phyloP scores from a whole-genome alignment of 345 rosid genomes.

The Hirschfeldia incana region DNA sequence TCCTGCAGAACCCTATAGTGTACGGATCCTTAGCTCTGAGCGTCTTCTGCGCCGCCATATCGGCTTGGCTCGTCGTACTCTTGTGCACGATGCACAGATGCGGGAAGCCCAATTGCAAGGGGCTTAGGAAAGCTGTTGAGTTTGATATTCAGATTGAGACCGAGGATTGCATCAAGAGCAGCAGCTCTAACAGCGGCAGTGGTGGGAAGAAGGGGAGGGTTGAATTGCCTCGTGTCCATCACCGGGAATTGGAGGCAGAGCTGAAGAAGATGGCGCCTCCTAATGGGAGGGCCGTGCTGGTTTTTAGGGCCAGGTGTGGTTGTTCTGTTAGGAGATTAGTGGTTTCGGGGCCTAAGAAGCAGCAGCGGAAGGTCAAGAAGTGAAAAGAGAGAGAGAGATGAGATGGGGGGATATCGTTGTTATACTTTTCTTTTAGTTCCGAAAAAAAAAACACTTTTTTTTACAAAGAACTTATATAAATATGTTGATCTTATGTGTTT shows the following conservation, averaged over 20 bases:
- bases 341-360: slow-evolving; percentile 77
- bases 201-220: slow-evolving; percentile 49
- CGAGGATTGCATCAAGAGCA: slow-evolving; percentile 79
- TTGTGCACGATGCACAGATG: slow-evolving; percentile 67
- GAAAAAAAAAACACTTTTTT: background rate
- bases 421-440: slow-evolving; percentile 20
- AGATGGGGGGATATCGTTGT: slow-evolving; percentile 5
- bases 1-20: slow-evolving; percentile 59
- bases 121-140: slow-evolving; percentile 78
- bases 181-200: slow-evolving; percentile 43
- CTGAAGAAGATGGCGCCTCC: slow-evolving; percentile 85
- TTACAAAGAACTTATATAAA: background rate
- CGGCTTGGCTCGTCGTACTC: slow-evolving; percentile 60
- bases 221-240: slow-evolving; percentile 67
- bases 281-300: slow-evolving; percentile 70
- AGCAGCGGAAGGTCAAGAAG: slow-evolving; percentile 71
- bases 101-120: slow-evolving; percentile 78
- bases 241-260: slow-evolving; percentile 70
- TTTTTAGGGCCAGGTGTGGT: slow-evolving; percentile 77
- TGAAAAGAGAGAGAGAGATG: slow-evolving; percentile 38
- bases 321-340: slow-evolving; percentile 83
- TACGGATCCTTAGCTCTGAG: slow-evolving; percentile 73
- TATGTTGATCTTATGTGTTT: slow-evolving; percentile 26
- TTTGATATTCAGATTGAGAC: slow-evolving; percentile 94
- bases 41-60: slow-evolving; percentile 59